Conservation (phyloP, 1,284 basidiomycete genomes). For the Mycosarcoma mackinlayi region DNA sequence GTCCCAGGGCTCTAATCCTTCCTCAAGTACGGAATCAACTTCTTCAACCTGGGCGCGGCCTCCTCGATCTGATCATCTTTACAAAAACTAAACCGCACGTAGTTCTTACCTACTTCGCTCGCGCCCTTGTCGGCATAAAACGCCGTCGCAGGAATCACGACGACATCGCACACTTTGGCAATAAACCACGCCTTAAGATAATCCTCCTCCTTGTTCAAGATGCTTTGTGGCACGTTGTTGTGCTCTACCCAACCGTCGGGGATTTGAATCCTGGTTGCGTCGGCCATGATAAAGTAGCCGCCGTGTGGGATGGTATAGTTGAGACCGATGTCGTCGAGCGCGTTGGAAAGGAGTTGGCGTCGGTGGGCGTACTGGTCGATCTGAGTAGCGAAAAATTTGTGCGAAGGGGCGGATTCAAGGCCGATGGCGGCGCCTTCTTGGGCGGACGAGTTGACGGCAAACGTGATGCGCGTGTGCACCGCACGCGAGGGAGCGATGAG, state of each 20-base stretch:
- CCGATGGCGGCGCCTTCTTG: slow-evolving; percentile 72
- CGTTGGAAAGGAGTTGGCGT: slow-evolving; percentile 77
- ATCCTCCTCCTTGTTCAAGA: slow-evolving; percentile 84
- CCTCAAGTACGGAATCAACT: slow-evolving; percentile 37
- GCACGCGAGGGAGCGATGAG: slow-evolving; percentile 88
- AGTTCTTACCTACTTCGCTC: slow-evolving; percentile 49
- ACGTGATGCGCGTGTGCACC: slow-evolving; percentile 91
- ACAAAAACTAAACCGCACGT: slow-evolving; percentile 64
- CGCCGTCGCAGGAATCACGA: slow-evolving; percentile 64
- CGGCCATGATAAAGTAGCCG: slow-evolving; percentile 71
- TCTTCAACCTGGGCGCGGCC: slow-evolving; percentile 54
- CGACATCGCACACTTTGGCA: slow-evolving; percentile 65
- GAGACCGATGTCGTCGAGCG: slow-evolving; percentile 86
- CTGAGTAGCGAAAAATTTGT: slow-evolving; percentile 84
- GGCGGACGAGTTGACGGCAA: slow-evolving; percentile 91
- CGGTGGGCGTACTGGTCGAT: slow-evolving; percentile 82
- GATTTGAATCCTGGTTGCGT: slow-evolving; percentile 82
- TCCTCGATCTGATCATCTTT: slow-evolving; percentile 62
- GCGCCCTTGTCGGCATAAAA: slow-evolving; percentile 59
- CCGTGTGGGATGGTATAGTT: slow-evolving; percentile 73
- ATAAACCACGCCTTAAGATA: slow-evolving; percentile 76
- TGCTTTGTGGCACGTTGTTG: slow-evolving; percentile 78
- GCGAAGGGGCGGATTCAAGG: slow-evolving; percentile 77
- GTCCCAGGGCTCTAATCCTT: slow-evolving; percentile 3
- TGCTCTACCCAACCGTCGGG: slow-evolving; percentile 88